A percentile compares a stretch with the other conserved stretches of the same genome.
Evolutionary conservation across 495 filamentous ascomycete genomes (phyloP).

Genomic region (Mytilinidion resinicola): DNA sequence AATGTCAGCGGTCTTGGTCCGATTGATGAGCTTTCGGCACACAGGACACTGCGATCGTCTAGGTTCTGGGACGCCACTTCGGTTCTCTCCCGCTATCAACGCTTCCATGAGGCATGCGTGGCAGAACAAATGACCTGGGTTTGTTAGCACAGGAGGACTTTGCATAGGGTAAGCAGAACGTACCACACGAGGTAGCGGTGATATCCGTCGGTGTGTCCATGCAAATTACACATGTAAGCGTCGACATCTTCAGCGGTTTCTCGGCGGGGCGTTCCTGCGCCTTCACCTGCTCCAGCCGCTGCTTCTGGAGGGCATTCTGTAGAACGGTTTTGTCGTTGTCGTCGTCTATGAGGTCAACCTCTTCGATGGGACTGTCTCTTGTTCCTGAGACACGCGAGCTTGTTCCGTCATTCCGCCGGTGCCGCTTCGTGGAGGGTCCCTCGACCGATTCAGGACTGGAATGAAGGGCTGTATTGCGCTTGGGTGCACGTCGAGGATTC

Average conservation of each 20-base stretch:
- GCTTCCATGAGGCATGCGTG: slow-evolving; percentile 72
- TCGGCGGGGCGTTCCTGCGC: slow-evolving; percentile 48
- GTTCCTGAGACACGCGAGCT: neutral
- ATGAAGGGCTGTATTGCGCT: slow-evolving; percentile 10
- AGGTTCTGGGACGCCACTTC: slow-evolving; percentile 16
- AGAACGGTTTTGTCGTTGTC: slow-evolving; percentile 45
- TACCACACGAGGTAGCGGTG: slow-evolving; percentile 80
- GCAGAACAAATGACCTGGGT: slow-evolving; percentile 76
- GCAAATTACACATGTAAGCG: slow-evolving; percentile 74
- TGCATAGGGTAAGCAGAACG: slow-evolving; percentile 32
- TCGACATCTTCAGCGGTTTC: slow-evolving; percentile 48
- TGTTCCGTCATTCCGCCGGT: slow-evolving; percentile 32
- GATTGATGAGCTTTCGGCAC: slow-evolving; percentile 31
- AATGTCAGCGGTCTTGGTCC: slow-evolving; percentile 26
- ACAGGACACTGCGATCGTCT: slow-evolving; percentile 35
- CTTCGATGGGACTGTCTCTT: slow-evolving; percentile 24
- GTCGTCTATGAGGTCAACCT: slow-evolving; percentile 42
- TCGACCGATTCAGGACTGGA: neutral
- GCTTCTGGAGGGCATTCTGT: slow-evolving; percentile 45
- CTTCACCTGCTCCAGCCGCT: slow-evolving; percentile 44
- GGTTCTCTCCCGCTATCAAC: slow-evolving; percentile 55
- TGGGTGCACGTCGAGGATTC: neutral
- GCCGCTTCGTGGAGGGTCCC: slow-evolving; percentile 28
- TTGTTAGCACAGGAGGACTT: neutral
- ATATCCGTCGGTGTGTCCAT: slow-evolving; percentile 69